Evolutionary conservation across 2,329 filamentous ascomycete genomes (phyloP).

Genomic region (Tolypocladium cylindrosporum): DNA sequence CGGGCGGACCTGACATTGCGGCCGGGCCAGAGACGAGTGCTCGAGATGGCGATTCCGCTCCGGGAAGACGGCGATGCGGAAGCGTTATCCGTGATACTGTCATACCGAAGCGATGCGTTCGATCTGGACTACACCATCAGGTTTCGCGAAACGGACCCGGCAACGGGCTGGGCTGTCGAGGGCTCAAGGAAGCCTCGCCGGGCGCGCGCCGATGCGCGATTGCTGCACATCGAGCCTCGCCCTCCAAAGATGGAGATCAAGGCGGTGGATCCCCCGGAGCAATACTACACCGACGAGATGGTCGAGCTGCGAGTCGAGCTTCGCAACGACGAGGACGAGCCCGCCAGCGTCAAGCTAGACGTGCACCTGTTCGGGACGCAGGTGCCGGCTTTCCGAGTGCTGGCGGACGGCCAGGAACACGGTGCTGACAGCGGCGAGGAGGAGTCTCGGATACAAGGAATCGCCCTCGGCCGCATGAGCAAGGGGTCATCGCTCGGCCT

Average conservation of each 20-base stretch:
- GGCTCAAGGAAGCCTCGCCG: slow-evolving; percentile 33
- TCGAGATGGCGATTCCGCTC: slow-evolving; percentile 62
- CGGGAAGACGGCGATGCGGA: slow-evolving; percentile 73
- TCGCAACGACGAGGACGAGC: slow-evolving; percentile 73
- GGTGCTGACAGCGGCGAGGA: slow-evolving; percentile 24
- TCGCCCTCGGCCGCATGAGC: slow-evolving; percentile 36
- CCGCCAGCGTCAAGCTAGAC: slow-evolving; percentile 62
- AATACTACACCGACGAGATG: slow-evolving; percentile 79
- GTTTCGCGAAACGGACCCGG: slow-evolving; percentile 31
- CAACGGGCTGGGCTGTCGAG: slow-evolving; percentile 40
- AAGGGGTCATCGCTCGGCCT: slow-evolving; percentile 32
- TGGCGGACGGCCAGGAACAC: slow-evolving; percentile 22
- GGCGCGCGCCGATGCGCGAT: slow-evolving; percentile 37
- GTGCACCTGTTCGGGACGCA: slow-evolving; percentile 54
- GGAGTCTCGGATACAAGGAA: slow-evolving; percentile 31
- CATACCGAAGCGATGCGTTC: slow-evolving; percentile 55
- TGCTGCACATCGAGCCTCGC: slow-evolving; percentile 69
- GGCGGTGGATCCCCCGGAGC: slow-evolving; percentile 49
- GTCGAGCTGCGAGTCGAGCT: slow-evolving; percentile 61
- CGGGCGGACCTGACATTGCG: slow-evolving; percentile 53
- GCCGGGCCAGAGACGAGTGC: slow-evolving; percentile 59
- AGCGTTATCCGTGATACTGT: slow-evolving; percentile 53
- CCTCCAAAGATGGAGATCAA: slow-evolving; percentile 83
- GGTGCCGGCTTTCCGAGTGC: slow-evolving; percentile 35
- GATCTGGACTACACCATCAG: slow-evolving; percentile 55